These are phyloP conservation scores for Cyclospora cayetanensis DNA, from an alignment of 169 alveolate species.

Conservation along the genomic window DNA sequence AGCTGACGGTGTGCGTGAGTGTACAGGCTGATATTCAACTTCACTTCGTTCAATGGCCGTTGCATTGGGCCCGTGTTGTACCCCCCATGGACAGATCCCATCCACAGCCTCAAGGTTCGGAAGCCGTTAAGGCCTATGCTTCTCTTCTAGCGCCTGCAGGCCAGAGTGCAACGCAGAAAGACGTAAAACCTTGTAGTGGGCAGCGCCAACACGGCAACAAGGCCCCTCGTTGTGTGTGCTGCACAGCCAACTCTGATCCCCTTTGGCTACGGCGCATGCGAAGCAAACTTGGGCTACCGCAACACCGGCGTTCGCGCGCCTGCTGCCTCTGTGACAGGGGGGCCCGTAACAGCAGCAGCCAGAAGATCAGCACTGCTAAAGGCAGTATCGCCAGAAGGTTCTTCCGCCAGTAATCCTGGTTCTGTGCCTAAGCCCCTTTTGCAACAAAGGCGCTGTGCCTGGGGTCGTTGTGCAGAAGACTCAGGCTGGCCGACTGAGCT, in stretches of 20 bases:
- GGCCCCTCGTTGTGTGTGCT: neutral
- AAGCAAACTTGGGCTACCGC: constrained; percentile 42
- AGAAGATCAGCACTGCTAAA: neutral
- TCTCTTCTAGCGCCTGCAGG: neutral
- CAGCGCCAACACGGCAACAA: neutral
- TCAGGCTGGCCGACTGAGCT: neutral
- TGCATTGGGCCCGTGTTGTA: constrained; percentile 64
- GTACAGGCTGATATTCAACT: constrained; percentile 48
- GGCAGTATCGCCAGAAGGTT: neutral
- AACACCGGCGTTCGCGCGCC: neutral
- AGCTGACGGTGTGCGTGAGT: neutral
- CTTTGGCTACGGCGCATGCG: constrained; percentile 73
- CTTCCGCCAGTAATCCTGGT: too few species aligned
- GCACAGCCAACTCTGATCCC: neutral
- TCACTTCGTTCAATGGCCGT: constrained; percentile 67
- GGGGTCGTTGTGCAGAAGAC: constrained; percentile 14
- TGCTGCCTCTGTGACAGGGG: too few species aligned
- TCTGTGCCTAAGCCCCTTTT: neutral
- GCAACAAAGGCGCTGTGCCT: neutral
- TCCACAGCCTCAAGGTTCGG: neutral
- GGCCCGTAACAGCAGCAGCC: too few species aligned
- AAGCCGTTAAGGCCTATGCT: neutral
- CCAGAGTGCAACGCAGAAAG: neutral
- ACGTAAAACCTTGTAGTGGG: neutral
- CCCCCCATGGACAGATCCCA: constrained; percentile 44